Conservation (phyloP, 495 filamentous ascomycete genomes). For the Aspergillus cavernicola region DNA sequence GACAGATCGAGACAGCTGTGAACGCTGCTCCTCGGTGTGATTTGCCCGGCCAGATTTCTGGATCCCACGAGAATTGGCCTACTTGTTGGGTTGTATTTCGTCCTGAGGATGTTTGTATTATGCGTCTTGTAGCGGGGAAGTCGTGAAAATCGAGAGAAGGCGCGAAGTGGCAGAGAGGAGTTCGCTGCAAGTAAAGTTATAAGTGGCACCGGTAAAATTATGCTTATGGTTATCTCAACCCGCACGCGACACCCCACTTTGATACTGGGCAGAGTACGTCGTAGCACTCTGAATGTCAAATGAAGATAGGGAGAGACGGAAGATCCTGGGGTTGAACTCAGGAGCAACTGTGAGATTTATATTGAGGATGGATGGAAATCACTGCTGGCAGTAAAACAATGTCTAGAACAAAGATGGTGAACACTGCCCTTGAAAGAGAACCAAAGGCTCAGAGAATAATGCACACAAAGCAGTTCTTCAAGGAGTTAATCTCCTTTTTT, state of each 20-base stretch:
- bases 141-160: constrained; percentile 1
- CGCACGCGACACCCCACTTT: constrained; percentile 6
- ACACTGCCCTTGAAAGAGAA: not conserved
- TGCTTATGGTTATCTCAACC: not conserved
- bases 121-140: not conserved
- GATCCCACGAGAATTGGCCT: constrained; percentile 24
- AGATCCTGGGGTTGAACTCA: not conserved
- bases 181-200: constrained; percentile 1
- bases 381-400: not conserved
- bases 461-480: not conserved
- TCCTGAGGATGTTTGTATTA: not conserved
- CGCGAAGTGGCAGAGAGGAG: not conserved
- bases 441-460: not conserved
- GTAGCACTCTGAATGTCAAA: not conserved
- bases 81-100: constrained; percentile 7
- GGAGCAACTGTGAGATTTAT: not conserved
- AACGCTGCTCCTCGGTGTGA: constrained; percentile 45
- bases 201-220: constrained; percentile 3
- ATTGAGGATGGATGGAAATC: not conserved
- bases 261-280: not conserved
- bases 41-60: constrained; percentile 47
- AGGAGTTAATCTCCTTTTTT: not conserved
- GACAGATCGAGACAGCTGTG: constrained; percentile 52
- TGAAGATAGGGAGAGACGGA: not conserved
- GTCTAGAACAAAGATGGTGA: not conserved